Conservation (phyloP, 176 grass and related monocot species). For the Carex pumila region DNA sequence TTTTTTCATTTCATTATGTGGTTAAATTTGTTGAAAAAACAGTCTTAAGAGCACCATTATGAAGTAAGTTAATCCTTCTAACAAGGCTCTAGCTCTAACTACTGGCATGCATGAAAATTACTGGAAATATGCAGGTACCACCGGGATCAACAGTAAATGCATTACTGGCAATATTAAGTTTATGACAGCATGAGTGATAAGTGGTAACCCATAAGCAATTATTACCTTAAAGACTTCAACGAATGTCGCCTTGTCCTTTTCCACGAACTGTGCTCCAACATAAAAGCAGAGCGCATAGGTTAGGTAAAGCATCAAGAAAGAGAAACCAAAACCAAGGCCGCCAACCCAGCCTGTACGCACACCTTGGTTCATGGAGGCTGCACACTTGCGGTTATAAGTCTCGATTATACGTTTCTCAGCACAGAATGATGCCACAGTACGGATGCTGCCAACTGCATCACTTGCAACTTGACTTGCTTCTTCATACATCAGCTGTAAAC, state of each 20-base stretch:
- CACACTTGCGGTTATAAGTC: slow-evolving; percentile 39
- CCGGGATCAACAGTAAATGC: not conserved
- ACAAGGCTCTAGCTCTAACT: not conserved
- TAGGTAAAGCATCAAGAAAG: slow-evolving; percentile 31
- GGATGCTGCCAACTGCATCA: slow-evolving; percentile 45
- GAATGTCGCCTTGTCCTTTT: slow-evolving; percentile 38
- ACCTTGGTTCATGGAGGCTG: slow-evolving; percentile 31
- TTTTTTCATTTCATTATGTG: not conserved
- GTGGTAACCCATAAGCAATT: not conserved
- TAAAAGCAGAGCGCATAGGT: slow-evolving; percentile 54
- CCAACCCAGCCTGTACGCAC: slow-evolving; percentile 41
- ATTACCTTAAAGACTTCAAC: slow-evolving; percentile 45
- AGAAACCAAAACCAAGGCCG: slow-evolving; percentile 44
- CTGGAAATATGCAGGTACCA: not conserved
- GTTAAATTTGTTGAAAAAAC: not conserved
- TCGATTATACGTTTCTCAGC: slow-evolving; percentile 39
- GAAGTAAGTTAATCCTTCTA: too few species aligned
- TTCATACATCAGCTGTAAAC: slow-evolving; percentile 42
- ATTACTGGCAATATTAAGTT: not conserved
- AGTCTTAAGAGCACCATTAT: too few species aligned
- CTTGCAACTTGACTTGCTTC: slow-evolving; percentile 52
- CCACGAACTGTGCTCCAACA: slow-evolving; percentile 30
- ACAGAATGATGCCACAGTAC: slow-evolving; percentile 49
- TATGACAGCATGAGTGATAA: not conserved
- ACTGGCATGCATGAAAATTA: not conserved